Percentiles rank a stretch among this genome's conserved stretches.
Conservation (phyloP, 768 basidiomycete species). For the Wakefieldia striispora region DNA sequence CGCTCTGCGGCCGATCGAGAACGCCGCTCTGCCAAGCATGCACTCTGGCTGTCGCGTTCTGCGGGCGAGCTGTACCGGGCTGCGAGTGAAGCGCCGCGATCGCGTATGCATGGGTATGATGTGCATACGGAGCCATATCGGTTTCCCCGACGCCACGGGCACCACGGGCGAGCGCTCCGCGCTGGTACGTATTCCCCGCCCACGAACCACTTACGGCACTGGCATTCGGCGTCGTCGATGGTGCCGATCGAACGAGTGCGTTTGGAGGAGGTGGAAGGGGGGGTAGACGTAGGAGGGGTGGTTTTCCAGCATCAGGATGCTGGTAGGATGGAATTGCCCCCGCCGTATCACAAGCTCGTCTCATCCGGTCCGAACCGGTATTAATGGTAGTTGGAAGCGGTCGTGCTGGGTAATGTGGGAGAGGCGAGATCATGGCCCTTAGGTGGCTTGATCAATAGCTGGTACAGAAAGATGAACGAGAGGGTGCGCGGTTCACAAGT, state of each 20-base stretch:
- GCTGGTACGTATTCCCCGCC: neutral
- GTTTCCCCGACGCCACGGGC: neutral
- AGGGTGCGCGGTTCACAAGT: neutral
- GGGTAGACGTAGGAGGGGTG: neutral
- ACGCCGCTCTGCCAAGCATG: conserved; percentile 11
- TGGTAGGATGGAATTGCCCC: conserved; percentile 21
- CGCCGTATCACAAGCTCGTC: conserved; percentile 24
- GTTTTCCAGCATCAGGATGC: conserved; percentile 21
- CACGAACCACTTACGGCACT: conserved; percentile 19
- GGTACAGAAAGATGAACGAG: neutral
- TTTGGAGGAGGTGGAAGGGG: neutral
- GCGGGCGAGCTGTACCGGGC: conserved; percentile 23
- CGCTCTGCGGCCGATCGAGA: conserved; percentile 4
- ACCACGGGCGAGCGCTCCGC: neutral
- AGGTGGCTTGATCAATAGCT: neutral
- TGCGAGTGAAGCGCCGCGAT: neutral
- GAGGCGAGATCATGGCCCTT: neutral
- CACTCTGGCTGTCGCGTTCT: conserved; percentile 18
- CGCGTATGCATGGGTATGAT: neutral
- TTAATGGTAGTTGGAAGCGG: neutral
- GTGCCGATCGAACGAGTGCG: neutral
- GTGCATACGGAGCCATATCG: neutral
- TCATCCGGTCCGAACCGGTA: neutral
- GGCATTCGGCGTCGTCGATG: conserved; percentile 19
- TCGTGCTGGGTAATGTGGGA: neutral